A percentile compares a stretch with the other conserved stretches of the same genome.
These are phyloP conservation scores for Dipteronia sinensis DNA, from an alignment of 345 rosid species.

Conservation along the genomic window DNA sequence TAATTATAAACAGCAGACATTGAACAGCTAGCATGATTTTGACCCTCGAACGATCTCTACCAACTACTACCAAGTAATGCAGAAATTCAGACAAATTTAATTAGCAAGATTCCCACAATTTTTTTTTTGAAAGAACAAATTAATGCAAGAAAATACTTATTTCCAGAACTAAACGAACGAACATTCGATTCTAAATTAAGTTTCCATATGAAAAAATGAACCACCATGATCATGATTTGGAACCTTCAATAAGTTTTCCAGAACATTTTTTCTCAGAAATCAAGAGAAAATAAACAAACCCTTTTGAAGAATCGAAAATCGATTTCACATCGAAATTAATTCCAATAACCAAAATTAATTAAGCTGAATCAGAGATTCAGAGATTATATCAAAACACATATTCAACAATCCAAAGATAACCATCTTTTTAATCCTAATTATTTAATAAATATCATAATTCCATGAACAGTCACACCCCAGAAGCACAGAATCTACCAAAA, in stretches of 20 bases:
- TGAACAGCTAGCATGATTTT: not conserved
- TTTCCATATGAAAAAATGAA: not conserved
- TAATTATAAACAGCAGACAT: not conserved
- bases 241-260: not conserved
- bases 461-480: not conserved
- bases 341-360: not conserved
- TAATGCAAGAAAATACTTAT: not conserved
- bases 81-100: not conserved
- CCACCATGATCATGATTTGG: conserved; percentile 8
- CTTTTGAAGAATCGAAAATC: not conserved
- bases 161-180: too few species aligned
- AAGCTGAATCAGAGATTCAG: not conserved
- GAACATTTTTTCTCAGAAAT: not conserved
- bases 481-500: not conserved
- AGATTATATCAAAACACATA: not conserved
- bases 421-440: not conserved
- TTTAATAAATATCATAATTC: not conserved
- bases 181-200: not conserved
- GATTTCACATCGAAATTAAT: not conserved
- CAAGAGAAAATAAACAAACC: not conserved
- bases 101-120: not conserved
- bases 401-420: not conserved
- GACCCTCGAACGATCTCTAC: not conserved
- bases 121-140: not conserved
- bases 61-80: conserved; percentile 5